Conservation (phyloP, 78 protist species). For the Dictyostelium intermedium region DNA sequence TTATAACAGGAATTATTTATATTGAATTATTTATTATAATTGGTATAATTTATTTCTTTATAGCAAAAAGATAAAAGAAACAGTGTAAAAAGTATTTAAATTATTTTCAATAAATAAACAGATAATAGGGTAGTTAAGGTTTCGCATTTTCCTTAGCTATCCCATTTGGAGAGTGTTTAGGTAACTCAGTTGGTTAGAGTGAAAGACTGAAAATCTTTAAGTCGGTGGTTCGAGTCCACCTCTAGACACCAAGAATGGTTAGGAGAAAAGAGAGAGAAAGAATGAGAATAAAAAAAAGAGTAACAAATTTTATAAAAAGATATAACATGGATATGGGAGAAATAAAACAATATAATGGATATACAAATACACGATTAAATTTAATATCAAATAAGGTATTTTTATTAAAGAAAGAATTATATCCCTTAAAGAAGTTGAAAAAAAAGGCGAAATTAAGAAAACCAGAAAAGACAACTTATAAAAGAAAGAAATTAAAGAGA, state of each 20-base stretch:
- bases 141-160: no score
- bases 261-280: background rate
- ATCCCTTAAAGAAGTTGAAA: background rate
- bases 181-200: slow-evolving; percentile 29
- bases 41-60: background rate
- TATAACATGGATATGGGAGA: background rate
- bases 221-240: slow-evolving; percentile 22
- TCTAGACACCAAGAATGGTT: background rate
- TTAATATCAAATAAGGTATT: slow-evolving; percentile 34
- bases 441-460: background rate
- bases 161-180: no score
- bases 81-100: no score
- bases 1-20: background rate
- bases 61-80: no score
- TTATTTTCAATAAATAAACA: no score
- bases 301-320: slow-evolving; percentile 23
- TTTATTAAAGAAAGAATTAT: slow-evolving; percentile 31
- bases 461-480: background rate
- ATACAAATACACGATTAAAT: slow-evolving; percentile 48
- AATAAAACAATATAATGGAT: background rate
- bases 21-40: background rate
- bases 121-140: no score
- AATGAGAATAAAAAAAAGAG: background rate
- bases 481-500: background rate
- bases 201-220: slow-evolving; percentile 41